These are phyloP conservation scores for Sclerotiophoma versabilis DNA, from an alignment of 2,329 filamentous ascomycete species.

Conservation along the genomic window DNA sequence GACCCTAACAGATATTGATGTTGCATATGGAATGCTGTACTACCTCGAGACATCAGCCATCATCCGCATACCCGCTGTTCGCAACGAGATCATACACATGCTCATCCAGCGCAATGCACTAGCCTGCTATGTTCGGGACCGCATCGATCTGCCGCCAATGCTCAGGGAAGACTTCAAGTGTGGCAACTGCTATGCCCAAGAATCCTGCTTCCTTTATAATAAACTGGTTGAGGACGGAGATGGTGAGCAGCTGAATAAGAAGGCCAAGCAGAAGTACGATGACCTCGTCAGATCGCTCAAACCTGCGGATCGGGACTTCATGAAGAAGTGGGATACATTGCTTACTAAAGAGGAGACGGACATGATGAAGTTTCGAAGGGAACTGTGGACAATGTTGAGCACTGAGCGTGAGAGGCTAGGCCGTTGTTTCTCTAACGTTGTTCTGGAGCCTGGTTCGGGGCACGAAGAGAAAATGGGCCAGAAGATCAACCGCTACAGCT, in stretches of 20 bases:
- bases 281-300: slow-evolving; percentile 81
- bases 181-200: slow-evolving; percentile 87
- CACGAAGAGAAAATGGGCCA: slow-evolving; percentile 72
- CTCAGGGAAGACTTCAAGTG: slow-evolving; percentile 82
- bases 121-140: slow-evolving; percentile 82
- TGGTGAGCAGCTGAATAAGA: slow-evolving; percentile 80
- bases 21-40: slow-evolving; percentile 89
- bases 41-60: slow-evolving; percentile 93
- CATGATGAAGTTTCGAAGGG: slow-evolving; percentile 82
- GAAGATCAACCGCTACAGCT: slow-evolving; percentile 91
- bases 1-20: slow-evolving; percentile 72
- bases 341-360: slow-evolving; percentile 95
- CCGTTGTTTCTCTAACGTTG: slow-evolving; percentile 86
- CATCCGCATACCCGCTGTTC: slow-evolving; percentile 81
- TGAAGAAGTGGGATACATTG: slow-evolving; percentile 91
- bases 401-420: slow-evolving; percentile 85
- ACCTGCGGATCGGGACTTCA: slow-evolving; percentile 78
- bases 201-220: slow-evolving; percentile 91
- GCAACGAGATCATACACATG: slow-evolving; percentile 92
- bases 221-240: slow-evolving; percentile 85
- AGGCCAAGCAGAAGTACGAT: slow-evolving; percentile 80
- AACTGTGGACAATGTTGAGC: slow-evolving; percentile 96
- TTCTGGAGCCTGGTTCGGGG: slow-evolving; percentile 79
- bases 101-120: slow-evolving; percentile 93
- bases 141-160: slow-evolving; percentile 84